Evolutionary conservation across 331 rosid species (phyloP), one percentile per base, ranked within the genome.

Genomic region (Quercus lobata): DNA sequence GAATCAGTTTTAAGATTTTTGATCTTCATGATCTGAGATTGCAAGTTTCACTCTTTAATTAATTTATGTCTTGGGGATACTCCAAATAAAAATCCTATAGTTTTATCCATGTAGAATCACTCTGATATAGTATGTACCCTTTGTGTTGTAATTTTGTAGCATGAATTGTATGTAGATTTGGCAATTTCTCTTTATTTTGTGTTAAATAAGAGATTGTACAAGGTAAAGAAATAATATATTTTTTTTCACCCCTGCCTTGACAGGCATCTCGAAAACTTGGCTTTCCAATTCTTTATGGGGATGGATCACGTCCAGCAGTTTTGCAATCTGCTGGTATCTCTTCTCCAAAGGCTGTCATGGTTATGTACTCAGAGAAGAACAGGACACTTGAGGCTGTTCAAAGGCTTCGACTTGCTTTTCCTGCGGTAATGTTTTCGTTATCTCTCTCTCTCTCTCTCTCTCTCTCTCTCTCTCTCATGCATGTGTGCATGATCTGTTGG

Each of bases 271-370:
- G 91, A 73, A 80, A 96, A 49, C 90, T 87, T 57, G 99, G 99
- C 62, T 96, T 96, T 84, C 99, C 98, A 55, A 73, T 87, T 84
- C 86, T 91, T 54, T 93, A 90, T 1, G 99, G 99, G 78, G 99
- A 96, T 68, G 99, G 99, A 78, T 96, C 99, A 14, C 86, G 97
- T 49, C 91, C 97, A 25, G 84, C 89, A 17, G 99, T 96, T 82
- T 91, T 96, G 79, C 91, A 90, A 57, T 91, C 99, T 78, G 99
- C 99, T 16, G 99, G 99, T 76, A 90, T 96, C 82, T 65, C 86
- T 58, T 92, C 90, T 49, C 99, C 99, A 5, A 96, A 96, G 87
- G 99, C 98, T 83, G 91, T 96, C 62, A 89, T 96, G 98, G 86
- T 96, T 81, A 90, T 96, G 98, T 91, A 90, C 85, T 88, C 92